Evolutionary conservation across 2,329 filamentous ascomycete species (phyloP), one percentile per base, ranked within the genome.

Genomic region (Nemania diffusa): DNA sequence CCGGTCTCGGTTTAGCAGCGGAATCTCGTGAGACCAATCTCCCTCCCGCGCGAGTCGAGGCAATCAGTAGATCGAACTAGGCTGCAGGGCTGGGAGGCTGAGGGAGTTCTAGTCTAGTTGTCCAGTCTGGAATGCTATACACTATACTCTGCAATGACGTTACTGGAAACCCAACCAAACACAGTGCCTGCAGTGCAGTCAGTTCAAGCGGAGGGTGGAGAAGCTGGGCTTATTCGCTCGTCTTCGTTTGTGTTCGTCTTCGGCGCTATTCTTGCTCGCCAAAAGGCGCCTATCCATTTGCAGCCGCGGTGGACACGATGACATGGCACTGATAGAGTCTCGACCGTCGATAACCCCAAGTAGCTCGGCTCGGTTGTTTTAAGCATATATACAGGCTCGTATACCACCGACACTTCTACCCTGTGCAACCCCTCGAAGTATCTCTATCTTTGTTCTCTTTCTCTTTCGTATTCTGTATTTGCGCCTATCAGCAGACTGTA

Each of bases 281-380:
- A 46, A 57, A 29, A 13, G 26, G 13, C 37, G 24, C 59, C 55
- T 58, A 59, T 63, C 67, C 48, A 29, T 64, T 67, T 67, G 37
- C 52, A 58, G 67, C 29, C 61, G 59, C 60, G 52, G 67, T 63
- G 64, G 67, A 56, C 61, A 67, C 57, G 46, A 60, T 66, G 51
- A 59, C 24, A 63, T 61, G 67, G 57, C 60, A 34, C 51, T 37
- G 46, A 7, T 15, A 34, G 24, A 44, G 57, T 29, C 53, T 57
- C 55, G 42, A 34, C 58, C 29, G 40, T 44, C 58, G 52, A 62
- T 22, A 29, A n/a, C 6, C 40, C 60, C 29, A 17, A 48, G 53
- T 42, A 37, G 50, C 48, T 62, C 32, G 6, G n/a, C 13, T 26
- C n/a, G n/a, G n/a, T n/a, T n/a, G n/a, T n/a, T n/a, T n/a, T n/a